These are phyloP conservation scores for Fomitopsis pinicola DNA, from an alignment of 1,284 basidiomycete genomes.

Conservation along the genomic window DNA sequence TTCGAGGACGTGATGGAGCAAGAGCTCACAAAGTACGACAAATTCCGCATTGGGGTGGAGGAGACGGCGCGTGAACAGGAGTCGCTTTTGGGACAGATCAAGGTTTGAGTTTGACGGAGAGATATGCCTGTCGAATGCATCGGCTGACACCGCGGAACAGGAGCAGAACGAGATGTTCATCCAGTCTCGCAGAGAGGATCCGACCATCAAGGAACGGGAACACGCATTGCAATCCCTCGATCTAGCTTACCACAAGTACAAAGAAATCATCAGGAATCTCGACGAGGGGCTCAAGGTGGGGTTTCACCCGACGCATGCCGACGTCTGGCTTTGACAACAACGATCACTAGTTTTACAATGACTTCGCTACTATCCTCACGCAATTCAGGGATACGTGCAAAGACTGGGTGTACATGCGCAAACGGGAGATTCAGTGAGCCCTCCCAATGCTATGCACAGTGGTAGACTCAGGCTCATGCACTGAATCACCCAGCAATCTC, in stretches of 20 bases:
- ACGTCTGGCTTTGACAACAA: background rate
- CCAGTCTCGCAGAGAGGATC: slow-evolving; percentile 76
- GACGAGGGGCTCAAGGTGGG: slow-evolving; percentile 83
- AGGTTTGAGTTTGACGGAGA: slow-evolving; percentile 38
- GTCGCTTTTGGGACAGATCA: slow-evolving; percentile 61
- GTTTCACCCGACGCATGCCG: background rate
- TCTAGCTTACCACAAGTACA: slow-evolving; percentile 84
- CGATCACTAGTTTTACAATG: slow-evolving; percentile 75
- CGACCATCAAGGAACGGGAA: slow-evolving; percentile 79
- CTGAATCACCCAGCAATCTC: slow-evolving; percentile 15
- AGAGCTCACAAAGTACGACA: slow-evolving; percentile 80
- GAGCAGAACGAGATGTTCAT: slow-evolving; percentile 75
- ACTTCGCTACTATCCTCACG: slow-evolving; percentile 64
- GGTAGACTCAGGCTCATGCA: background rate
- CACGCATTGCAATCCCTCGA: slow-evolving; percentile 85
- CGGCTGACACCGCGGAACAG: slow-evolving; percentile 33
- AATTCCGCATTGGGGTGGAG: slow-evolving; percentile 61
- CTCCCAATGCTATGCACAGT: background rate
- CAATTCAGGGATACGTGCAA: slow-evolving; percentile 76
- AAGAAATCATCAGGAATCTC: slow-evolving; percentile 81
- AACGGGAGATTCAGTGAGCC: slow-evolving; percentile 51
- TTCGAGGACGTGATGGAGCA: slow-evolving; percentile 82
- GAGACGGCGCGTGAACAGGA: slow-evolving; percentile 62
- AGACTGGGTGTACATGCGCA: slow-evolving; percentile 67
- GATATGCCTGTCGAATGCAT: background rate